phyloP scores from a whole-genome alignment of 164 flowering plant genomes.

The Vitis rupestris region DNA sequence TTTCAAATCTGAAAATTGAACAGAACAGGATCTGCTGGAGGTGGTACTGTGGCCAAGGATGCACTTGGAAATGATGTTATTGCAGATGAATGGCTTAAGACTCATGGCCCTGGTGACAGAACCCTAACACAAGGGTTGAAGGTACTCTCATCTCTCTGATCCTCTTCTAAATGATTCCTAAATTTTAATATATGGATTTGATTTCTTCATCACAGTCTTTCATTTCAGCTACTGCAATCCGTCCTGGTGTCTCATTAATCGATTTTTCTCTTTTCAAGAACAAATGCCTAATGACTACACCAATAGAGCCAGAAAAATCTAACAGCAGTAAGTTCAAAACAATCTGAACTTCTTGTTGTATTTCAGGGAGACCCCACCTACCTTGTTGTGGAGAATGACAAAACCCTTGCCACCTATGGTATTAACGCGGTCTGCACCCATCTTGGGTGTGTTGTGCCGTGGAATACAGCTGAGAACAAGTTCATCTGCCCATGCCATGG shows the following conservation, averaged over 20 bases:
- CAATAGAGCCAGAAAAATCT: too few species aligned
- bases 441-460: constrained; percentile 95
- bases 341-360: neutral
- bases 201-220: neutral
- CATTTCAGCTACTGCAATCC: neutral
- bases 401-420: constrained; percentile 82
- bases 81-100: constrained; percentile 76
- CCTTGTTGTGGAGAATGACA: constrained; percentile 86
- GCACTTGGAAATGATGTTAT: constrained; percentile 82
- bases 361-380: constrained; percentile 93
- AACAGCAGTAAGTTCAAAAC: too few species aligned
- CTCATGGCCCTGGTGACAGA: constrained; percentile 85
- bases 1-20: constrained; percentile 2
- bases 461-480: constrained; percentile 75
- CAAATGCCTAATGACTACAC: too few species aligned
- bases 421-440: constrained; percentile 95
- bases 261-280: neutral
- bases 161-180: neutral
- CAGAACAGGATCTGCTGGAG: constrained; percentile 59
- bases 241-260: too few species aligned
- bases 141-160: constrained; percentile 33
- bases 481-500: constrained; percentile 97
- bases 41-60: constrained; percentile 79
- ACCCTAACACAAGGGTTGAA: constrained; percentile 88
- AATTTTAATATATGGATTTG: neutral